Percentiles rank a stretch among this genome's conserved stretches.
These are phyloP conservation scores for Pyrenochaeta sp. DNA, from an alignment of 2,329 filamentous ascomycete genomes.

Conservation along the genomic window DNA sequence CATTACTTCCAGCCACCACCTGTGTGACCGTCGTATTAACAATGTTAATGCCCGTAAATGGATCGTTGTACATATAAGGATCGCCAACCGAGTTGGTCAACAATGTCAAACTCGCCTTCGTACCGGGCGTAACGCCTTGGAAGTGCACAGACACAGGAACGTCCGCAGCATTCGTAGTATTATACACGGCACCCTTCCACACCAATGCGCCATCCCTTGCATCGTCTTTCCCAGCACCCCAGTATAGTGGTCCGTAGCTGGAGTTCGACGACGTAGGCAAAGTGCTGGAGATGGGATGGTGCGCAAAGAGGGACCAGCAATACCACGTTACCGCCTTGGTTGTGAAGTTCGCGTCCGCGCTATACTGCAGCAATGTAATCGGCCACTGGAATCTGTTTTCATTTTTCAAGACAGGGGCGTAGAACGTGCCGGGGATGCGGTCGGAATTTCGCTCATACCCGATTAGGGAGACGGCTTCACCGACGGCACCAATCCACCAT, in stretches of 20 bases:
- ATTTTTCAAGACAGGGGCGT: slow-evolving; percentile 47
- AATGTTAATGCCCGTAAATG: slow-evolving; percentile 57
- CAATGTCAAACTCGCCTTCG: slow-evolving; percentile 50
- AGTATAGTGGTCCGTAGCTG: slow-evolving; percentile 55
- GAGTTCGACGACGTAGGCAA: slow-evolving; percentile 52
- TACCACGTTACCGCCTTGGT: slow-evolving; percentile 43
- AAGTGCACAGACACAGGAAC: slow-evolving; percentile 39
- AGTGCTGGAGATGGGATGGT: slow-evolving; percentile 54
- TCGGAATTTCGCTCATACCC: slow-evolving; percentile 72
- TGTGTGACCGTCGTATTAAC: slow-evolving; percentile 31
- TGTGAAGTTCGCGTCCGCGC: slow-evolving; percentile 48
- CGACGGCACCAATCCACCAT: slow-evolving; percentile 65
- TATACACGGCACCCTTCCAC: slow-evolving; percentile 61
- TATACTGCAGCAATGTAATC: slow-evolving; percentile 52
- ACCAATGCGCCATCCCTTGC: slow-evolving; percentile 41
- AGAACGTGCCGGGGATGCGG: slow-evolving; percentile 60
- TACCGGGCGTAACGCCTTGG: slow-evolving; percentile 36
- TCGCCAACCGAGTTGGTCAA: slow-evolving; percentile 52
- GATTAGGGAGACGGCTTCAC: slow-evolving; percentile 71
- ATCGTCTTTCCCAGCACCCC: slow-evolving; percentile 53
- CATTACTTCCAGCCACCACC: slow-evolving; percentile 49
- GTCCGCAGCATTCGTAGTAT: slow-evolving; percentile 50
- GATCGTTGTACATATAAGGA: slow-evolving; percentile 55
- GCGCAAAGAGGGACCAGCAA: slow-evolving; percentile 53
- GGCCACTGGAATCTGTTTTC: slow-evolving; percentile 48